Evolutionary conservation across 768 basidiomycete genomes (phyloP), one percentile per base, ranked within the genome.

Genomic region (Galerina sulciceps): DNA sequence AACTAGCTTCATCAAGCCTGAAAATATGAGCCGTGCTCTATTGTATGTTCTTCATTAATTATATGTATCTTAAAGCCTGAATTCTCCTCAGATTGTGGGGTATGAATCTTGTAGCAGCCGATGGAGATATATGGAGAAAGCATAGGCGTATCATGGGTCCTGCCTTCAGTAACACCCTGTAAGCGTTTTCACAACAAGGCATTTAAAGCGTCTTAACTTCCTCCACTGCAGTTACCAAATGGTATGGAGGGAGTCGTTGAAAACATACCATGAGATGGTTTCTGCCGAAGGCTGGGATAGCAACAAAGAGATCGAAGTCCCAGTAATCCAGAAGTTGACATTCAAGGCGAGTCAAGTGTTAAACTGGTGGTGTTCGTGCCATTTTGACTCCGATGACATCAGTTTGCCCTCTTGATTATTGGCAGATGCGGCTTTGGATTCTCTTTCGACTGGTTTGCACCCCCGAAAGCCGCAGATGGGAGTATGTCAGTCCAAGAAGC

Each of bases 401-500:
- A 83, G 81, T 57, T 80, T 14, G 76, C 81, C 4, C 71, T 82
- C 10, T 60, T 81, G 14, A 66, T 81, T 11, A 73, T 84, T 20
- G 77, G 75, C 10, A 75, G 69, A 62, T 82, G 81, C 55, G 81
- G 78, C 1, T 81, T 82, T 47, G 82, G 81, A 3, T 76, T 82
- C 40, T 65, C 72, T 0, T 77, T 80, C 50, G 70, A 70, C 35
- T 82, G 80, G 81, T 61, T 63, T 8, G 65, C 72, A 6, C 79
- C 79, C 22, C 75, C 80, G 0, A 69, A 55, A 11, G 66, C 73
- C 1, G 60, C 71, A 3, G 74, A 78, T 53, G 78, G 79, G 11
- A 66, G 43, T 0, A 74, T 81, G 71, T 71, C 77, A 1, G 41
- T 69, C 11, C 64, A 65, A 55, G 65, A 65, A 46, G 64, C 68